phyloP scores from a whole-genome alignment of 768 basidiomycete genomes.

The Tricholoma terreum region DNA sequence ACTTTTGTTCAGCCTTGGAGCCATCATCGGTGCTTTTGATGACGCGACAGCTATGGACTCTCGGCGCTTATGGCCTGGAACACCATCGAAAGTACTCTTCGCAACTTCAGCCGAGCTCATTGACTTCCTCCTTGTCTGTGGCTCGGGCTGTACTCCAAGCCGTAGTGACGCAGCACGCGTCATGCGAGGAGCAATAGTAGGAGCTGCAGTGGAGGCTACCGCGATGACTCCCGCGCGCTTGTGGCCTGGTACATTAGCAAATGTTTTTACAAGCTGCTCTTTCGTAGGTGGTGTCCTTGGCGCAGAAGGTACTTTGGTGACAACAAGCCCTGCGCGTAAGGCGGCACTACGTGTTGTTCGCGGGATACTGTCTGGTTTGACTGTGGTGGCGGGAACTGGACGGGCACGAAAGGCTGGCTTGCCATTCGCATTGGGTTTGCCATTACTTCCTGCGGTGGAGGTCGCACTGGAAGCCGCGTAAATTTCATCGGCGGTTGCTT shows the following conservation, averaged over 20 bases:
- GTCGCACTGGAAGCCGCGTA: constrained; percentile 44
- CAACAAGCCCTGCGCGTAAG: constrained; percentile 58
- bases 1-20: constrained; percentile 78
- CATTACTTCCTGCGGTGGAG: constrained; percentile 37
- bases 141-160: constrained; percentile 46
- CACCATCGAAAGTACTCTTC: constrained; percentile 65
- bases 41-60: constrained; percentile 73
- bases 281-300: constrained; percentile 58
- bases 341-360: constrained; percentile 74
- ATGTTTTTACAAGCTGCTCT: constrained; percentile 60
- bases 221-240: constrained; percentile 65
- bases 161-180: constrained; percentile 72
- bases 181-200: constrained; percentile 69
- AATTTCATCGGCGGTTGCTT: constrained; percentile 38
- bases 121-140: constrained; percentile 38
- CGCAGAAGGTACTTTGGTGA: constrained; percentile 40
- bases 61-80: constrained; percentile 81
- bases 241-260: constrained; percentile 79
- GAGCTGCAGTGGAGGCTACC: constrained; percentile 75
- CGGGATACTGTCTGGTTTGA: constrained; percentile 67
- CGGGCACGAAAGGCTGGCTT: constrained; percentile 65
- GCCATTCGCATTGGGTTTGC: constrained; percentile 37
- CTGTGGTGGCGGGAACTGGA: constrained; percentile 57
- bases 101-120: constrained; percentile 32
- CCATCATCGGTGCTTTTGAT: constrained; percentile 58